These are phyloP conservation scores for Sclerotinia trifoliorum DNA, from an alignment of 2,329 filamentous ascomycete genomes.

Conservation along the genomic window DNA sequence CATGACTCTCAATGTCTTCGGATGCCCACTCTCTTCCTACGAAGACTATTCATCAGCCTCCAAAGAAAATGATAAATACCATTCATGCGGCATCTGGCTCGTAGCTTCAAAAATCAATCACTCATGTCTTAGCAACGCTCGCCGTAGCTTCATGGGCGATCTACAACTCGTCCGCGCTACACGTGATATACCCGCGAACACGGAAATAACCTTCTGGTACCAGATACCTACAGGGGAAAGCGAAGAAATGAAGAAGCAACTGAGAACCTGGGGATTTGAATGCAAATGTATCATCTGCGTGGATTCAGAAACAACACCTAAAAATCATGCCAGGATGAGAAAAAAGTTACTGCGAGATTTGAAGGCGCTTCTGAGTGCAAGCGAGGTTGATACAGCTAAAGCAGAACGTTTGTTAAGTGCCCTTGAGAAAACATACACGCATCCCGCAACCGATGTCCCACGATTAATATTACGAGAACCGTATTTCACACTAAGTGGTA, in stretches of 20 bases:
- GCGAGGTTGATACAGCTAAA: conserved; percentile 16
- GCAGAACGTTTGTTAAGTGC: conserved; percentile 19
- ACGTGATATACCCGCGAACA: conserved; percentile 26
- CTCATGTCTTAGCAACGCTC: conserved; percentile 29
- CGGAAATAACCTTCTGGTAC: conserved; percentile 27
- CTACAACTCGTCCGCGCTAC: conserved; percentile 26
- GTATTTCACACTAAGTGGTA: conserved; percentile 20
- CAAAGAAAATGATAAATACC: background rate
- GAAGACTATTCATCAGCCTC: conserved; percentile 3
- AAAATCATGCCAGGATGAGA: conserved; percentile 18
- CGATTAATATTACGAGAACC: conserved; percentile 23
- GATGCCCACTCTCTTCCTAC: conserved; percentile 24
- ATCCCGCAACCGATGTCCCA: conserved; percentile 14
- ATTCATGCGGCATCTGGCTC: conserved; percentile 29
- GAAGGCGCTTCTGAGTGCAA: conserved; percentile 14
- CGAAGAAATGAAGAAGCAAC: conserved; percentile 18
- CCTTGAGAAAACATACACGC: conserved; percentile 22
- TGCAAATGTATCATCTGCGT: conserved; percentile 26
- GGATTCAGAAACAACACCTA: conserved; percentile 16
- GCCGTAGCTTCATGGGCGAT: conserved; percentile 27
- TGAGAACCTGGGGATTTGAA: conserved; percentile 24
- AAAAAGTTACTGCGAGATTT: conserved; percentile 20
- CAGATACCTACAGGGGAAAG: conserved; percentile 16
- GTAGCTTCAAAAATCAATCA: conserved; percentile 31
- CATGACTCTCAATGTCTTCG: conserved; percentile 26